phyloP scores from a whole-genome alignment of 164 flowering plant species.

The Cinnamomum chago region DNA sequence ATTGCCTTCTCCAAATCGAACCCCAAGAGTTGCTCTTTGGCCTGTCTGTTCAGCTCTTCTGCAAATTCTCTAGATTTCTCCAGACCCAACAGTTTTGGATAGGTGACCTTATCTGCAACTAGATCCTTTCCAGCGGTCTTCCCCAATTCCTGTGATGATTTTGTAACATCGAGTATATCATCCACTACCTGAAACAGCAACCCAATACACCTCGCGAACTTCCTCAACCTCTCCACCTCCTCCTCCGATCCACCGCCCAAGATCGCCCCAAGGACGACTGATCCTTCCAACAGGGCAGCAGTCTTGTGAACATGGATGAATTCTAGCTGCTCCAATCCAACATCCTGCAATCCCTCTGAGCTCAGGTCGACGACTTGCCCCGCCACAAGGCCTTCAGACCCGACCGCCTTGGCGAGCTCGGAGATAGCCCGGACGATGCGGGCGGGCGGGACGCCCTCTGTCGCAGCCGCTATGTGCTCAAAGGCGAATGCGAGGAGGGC shows the following conservation, averaged over 20 bases:
- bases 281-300: slow-evolving; percentile 55
- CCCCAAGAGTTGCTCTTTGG: slow-evolving; percentile 43
- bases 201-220: slow-evolving; percentile 55
- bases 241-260: slow-evolving; percentile 63
- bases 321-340: slow-evolving; percentile 56
- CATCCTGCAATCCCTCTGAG: slow-evolving; percentile 44
- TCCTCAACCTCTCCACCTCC: slow-evolving; percentile 54
- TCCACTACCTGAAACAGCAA: slow-evolving; percentile 79
- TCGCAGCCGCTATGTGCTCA: slow-evolving; percentile 52
- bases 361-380: slow-evolving; percentile 71
- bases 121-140: slow-evolving; percentile 81
- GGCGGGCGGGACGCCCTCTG: slow-evolving; percentile 36
- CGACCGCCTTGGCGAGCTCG: slow-evolving; percentile 57
- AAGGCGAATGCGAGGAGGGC: slow-evolving; percentile 65
- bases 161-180: slow-evolving; percentile 70
- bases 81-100: slow-evolving; percentile 65
- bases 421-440: slow-evolving; percentile 44
- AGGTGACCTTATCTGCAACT: slow-evolving; percentile 62
- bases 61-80: slow-evolving; percentile 66
- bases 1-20: slow-evolving; percentile 57
- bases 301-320: slow-evolving; percentile 75
- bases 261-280: slow-evolving; percentile 72
- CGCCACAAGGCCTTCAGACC: slow-evolving; percentile 66
- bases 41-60: slow-evolving; percentile 45
- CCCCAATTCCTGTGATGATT: slow-evolving; percentile 62